These are phyloP conservation scores for Cephalotrichum gorgonifer DNA, from an alignment of 2,329 filamentous ascomycete genomes.

Conservation along the genomic window DNA sequence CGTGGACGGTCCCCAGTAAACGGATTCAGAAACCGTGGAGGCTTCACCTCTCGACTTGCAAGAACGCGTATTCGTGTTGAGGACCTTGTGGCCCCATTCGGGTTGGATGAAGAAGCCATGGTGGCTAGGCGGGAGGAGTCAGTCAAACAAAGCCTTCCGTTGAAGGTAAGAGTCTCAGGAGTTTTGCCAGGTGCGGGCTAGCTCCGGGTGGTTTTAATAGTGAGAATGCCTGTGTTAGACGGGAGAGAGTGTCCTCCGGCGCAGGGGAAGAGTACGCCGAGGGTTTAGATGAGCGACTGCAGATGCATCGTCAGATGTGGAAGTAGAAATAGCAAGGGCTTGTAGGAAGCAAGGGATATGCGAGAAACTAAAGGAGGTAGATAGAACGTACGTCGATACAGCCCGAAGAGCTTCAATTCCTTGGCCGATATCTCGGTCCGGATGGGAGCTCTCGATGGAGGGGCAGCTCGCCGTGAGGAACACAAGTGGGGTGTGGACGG, in stretches of 20 bases:
- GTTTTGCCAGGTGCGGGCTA: neutral
- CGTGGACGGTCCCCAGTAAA: neutral
- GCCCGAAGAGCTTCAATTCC: neutral
- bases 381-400: neutral
- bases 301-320: neutral
- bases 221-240: neutral
- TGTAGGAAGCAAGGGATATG: neutral
- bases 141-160: too few relatives aligned
- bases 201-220: neutral
- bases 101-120: neutral
- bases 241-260: neutral
- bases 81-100: neutral
- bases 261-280: neutral
- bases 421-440: neutral
- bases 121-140: neutral
- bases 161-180: neutral
- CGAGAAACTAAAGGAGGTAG: neutral
- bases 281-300: neutral
- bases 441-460: neutral
- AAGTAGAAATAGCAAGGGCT: neutral
- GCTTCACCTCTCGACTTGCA: neutral
- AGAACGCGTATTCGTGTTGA: constrained; percentile 4
- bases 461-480: neutral
- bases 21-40: neutral
- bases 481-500: neutral